Conservation (phyloP, 2,329 filamentous ascomycete species). For the Aspergillus felis region DNA sequence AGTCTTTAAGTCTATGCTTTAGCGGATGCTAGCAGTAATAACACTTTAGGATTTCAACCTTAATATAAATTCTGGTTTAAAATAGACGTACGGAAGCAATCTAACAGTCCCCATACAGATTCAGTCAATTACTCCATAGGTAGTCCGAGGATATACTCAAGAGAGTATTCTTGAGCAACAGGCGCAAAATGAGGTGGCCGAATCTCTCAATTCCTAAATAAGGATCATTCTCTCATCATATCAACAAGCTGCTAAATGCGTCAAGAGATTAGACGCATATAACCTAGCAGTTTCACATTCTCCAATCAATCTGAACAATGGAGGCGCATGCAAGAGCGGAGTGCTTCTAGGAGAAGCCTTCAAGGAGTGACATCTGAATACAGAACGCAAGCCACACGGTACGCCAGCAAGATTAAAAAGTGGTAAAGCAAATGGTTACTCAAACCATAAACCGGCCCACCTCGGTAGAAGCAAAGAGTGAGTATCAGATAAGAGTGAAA, state of each 20-base stretch:
- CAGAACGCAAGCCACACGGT: conserved; percentile 13
- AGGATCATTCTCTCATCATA: conserved; percentile 29
- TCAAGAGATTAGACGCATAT: conserved; percentile 10
- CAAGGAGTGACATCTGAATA: conserved; percentile 11
- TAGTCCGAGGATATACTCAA: too few species aligned
- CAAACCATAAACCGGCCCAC: conserved; percentile 46
- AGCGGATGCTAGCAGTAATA: too few species aligned
- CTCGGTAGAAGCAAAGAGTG: conserved; percentile 42
- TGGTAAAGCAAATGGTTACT: conserved; percentile 24
- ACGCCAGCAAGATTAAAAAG: conserved; percentile 25
- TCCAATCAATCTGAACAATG: conserved; percentile 2
- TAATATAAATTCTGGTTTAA: too few species aligned
- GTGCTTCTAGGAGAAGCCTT: conserved; percentile 5
- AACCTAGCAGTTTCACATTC: not conserved
- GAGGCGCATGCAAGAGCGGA: conserved; percentile 13
- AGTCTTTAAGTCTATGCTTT: too few species aligned
- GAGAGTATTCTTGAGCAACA: not conserved
- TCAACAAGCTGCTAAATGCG: conserved; percentile 13
- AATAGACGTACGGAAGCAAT: too few species aligned
- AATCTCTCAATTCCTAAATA: conserved; percentile 40
- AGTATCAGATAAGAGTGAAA: conserved; percentile 23
- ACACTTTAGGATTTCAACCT: too few species aligned
- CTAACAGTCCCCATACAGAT: too few species aligned
- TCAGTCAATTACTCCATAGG: too few species aligned
- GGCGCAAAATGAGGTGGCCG: conserved; percentile 38